These are phyloP conservation scores for Colletotrichum zoysiae DNA, from an alignment of 2,329 filamentous ascomycete genomes.

Conservation along the genomic window DNA sequence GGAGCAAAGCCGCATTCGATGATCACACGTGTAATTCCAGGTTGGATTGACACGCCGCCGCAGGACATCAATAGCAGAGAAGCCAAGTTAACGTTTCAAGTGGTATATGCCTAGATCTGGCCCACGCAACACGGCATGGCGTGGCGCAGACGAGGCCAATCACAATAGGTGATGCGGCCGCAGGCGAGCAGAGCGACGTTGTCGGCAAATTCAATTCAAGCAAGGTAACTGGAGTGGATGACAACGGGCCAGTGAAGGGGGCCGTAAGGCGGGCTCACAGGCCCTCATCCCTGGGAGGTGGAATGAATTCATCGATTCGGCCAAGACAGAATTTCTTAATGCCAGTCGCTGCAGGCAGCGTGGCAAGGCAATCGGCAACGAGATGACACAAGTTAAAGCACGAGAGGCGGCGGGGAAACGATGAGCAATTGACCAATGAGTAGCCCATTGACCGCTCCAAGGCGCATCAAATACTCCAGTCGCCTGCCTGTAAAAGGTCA, in stretches of 20 bases:
- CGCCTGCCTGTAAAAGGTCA: slow-evolving; percentile 7
- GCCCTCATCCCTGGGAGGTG: neutral
- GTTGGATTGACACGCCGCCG: neutral
- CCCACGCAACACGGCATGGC: neutral
- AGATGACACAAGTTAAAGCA: slow-evolving; percentile 13
- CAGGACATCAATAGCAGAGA: neutral
- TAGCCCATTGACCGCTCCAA: slow-evolving; percentile 17
- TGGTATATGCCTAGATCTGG: neutral
- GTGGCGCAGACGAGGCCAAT: neutral
- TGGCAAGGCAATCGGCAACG: slow-evolving; percentile 20
- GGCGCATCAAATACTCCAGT: slow-evolving; percentile 17
- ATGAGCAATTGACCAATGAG: slow-evolving; percentile 38
- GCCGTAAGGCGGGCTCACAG: slow-evolving; percentile 7
- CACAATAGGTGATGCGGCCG: slow-evolving; percentile 8
- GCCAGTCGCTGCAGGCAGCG: slow-evolving; percentile 10
- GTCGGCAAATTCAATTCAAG: slow-evolving; percentile 7
- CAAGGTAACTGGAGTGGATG: neutral
- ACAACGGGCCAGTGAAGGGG: neutral
- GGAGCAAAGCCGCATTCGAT: neutral
- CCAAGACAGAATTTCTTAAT: slow-evolving; percentile 6
- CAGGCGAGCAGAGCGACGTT: neutral
- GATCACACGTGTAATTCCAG: slow-evolving; percentile 14
- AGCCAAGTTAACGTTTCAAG: neutral
- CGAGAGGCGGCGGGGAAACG: neutral
- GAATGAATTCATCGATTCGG: slow-evolving; percentile 4